Evolutionary conservation across 768 basidiomycete genomes (phyloP).

Genomic region (Chalciporus piperatus): DNA sequence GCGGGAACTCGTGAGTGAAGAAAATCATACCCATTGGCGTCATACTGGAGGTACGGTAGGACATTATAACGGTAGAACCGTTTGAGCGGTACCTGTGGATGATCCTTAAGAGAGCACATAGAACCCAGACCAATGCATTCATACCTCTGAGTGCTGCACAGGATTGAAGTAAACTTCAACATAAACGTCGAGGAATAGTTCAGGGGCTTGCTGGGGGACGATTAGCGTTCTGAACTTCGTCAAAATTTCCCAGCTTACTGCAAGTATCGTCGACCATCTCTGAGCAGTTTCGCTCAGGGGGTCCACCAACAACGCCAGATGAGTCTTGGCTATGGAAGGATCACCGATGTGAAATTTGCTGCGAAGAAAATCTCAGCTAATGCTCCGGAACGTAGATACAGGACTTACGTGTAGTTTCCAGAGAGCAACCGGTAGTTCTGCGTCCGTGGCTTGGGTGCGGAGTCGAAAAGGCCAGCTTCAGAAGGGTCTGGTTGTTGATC

Average conservation of each 20-base stretch:
- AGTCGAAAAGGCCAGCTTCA: constrained; percentile 69
- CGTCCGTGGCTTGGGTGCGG: constrained; percentile 56
- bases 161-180: constrained; percentile 84
- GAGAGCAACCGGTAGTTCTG: constrained; percentile 59
- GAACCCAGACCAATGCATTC: constrained; percentile 9
- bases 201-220: constrained; percentile 14
- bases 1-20: background rate
- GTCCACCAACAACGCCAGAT: constrained; percentile 74
- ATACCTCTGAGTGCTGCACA: constrained; percentile 60
- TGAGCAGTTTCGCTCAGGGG: constrained; percentile 84
- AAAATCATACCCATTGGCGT: constrained; percentile 59
- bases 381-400: background rate
- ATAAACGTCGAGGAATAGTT: constrained; percentile 59
- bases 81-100: constrained; percentile 76
- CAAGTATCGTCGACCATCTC: constrained; percentile 77
- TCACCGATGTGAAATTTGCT: constrained; percentile 75
- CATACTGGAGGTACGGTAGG: constrained; percentile 54
- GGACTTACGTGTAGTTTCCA: constrained; percentile 61
- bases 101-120: background rate
- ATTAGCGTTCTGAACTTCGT: background rate
- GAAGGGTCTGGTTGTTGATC: constrained; percentile 72
- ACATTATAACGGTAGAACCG: constrained; percentile 87
- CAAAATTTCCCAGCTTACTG: constrained; percentile 43
- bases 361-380: constrained; percentile 2
- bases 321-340: constrained; percentile 60